Conservation (phyloP, 176 grass and related monocot species). For the Eremochloa ophiuroides region DNA sequence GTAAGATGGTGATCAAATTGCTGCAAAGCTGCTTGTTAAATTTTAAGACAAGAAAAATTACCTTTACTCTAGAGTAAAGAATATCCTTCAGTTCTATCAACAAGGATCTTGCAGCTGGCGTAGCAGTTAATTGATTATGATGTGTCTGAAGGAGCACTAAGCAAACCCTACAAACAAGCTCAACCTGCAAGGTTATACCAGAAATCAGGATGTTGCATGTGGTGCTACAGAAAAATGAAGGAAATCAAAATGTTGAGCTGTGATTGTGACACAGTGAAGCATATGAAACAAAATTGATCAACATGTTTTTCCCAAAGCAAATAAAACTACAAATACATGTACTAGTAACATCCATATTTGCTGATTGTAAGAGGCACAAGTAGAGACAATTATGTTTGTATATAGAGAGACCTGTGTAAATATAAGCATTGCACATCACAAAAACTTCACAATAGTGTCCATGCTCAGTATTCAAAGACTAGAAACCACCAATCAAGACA, state of each 20-base stretch:
- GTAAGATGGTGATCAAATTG: not conserved
- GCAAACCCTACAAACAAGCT: constrained; percentile 80
- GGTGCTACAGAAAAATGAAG: not conserved
- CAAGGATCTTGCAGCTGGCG: constrained; percentile 60
- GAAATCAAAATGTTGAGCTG: not conserved
- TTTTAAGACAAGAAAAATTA: constrained; percentile 21
- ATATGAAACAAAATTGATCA: not conserved
- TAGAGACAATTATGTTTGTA: not conserved
- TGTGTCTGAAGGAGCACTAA: constrained; percentile 86
- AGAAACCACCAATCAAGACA: not conserved
- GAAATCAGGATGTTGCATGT: constrained; percentile 3
- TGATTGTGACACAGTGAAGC: not conserved
- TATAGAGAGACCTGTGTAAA: not conserved
- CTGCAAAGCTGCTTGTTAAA: not conserved
- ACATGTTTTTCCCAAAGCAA: not conserved
- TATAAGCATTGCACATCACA: not conserved
- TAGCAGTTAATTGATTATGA: constrained; percentile 82
- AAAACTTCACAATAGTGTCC: not conserved
- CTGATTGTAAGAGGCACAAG: not conserved
- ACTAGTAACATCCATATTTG: not conserved
- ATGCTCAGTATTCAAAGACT: not conserved
- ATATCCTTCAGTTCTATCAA: constrained; percentile 58
- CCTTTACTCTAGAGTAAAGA: constrained; percentile 77
- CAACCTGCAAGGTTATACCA: constrained; percentile 56
- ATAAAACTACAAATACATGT: not conserved